phyloP scores from a whole-genome alignment of 176 grass and related monocot genomes.

The Typha latifolia region DNA sequence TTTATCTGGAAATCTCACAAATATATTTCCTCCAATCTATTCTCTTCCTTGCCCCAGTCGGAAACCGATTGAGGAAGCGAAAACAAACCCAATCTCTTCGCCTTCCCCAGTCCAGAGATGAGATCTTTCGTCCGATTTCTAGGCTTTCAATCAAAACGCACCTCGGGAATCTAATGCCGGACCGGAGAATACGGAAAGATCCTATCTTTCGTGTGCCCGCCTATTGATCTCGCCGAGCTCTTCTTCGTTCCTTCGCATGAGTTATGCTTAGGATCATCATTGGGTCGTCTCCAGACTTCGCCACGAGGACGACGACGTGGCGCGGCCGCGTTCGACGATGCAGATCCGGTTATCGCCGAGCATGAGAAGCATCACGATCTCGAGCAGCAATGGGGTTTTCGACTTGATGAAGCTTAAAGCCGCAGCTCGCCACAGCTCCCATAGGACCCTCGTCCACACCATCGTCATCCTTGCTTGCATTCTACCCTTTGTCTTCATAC shows the following conservation, averaged over 20 bases:
- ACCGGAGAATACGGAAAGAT: neutral
- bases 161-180: neutral
- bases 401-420: conserved; percentile 86
- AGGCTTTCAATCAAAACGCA: neutral
- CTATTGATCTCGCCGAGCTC: neutral
- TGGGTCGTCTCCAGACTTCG: neutral
- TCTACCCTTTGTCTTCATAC: conserved; percentile 89
- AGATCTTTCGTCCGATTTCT: neutral
- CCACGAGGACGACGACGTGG: conserved; percentile 10
- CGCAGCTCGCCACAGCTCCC: conserved; percentile 76
- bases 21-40: neutral
- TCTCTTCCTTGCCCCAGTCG: neutral
- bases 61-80: neutral
- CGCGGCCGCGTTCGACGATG: conserved; percentile 56
- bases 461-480: conserved; percentile 84
- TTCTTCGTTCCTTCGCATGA: neutral
- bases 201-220: neutral
- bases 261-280: neutral
- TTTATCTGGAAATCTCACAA: neutral
- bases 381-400: conserved; percentile 76
- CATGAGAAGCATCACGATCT: conserved; percentile 99
- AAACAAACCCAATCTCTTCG: neutral
- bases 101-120: neutral
- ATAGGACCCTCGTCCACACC: conserved; percentile 94
- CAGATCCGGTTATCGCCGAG: conserved; percentile 96